A percentile compares a stretch with the other conserved stretches of the same genome.
Evolutionary conservation across 345 rosid species (phyloP).

Genomic region (Aurinia saxatilis): DNA sequence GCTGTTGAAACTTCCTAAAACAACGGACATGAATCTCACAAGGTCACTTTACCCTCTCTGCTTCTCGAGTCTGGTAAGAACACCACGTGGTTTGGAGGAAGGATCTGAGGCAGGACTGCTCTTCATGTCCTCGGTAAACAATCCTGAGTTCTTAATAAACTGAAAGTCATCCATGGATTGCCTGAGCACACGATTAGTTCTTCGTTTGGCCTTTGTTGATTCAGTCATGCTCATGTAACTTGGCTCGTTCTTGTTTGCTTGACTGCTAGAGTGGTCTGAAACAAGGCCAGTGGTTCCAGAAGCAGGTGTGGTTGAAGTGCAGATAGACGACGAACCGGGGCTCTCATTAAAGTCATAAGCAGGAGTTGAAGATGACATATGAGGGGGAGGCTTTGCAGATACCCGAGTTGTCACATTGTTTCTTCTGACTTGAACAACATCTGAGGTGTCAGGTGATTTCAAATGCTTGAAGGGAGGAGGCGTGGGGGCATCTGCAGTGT

Average conservation of each 20-base stretch:
- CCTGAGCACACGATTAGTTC: conserved; percentile 43
- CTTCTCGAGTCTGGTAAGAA: conserved; percentile 36
- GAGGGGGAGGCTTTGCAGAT: conserved; percentile 53
- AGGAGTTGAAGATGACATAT: conserved; percentile 58
- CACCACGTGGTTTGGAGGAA: conserved; percentile 46
- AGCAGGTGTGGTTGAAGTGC: conserved; percentile 61
- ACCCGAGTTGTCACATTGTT: conserved; percentile 76
- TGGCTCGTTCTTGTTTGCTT: conserved; percentile 37
- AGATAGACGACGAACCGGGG: conserved; percentile 69
- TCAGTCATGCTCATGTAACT: conserved; percentile 82
- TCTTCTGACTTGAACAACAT: conserved; percentile 46
- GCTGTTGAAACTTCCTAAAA: conserved; percentile 33
- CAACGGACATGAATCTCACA: conserved; percentile 19
- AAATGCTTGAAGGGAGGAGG: conserved; percentile 36
- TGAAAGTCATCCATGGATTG: conserved; percentile 94
- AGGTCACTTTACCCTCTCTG: conserved; percentile 20
- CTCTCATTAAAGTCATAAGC: conserved; percentile 76
- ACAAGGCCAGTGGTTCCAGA: conserved; percentile 53
- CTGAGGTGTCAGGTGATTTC: conserved; percentile 42
- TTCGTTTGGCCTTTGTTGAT: conserved; percentile 81
- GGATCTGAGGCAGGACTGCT: conserved; percentile 39
- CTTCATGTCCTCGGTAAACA: conserved; percentile 38
- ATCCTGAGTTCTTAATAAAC: conserved; percentile 50
- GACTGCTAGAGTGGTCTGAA: conserved; percentile 41
- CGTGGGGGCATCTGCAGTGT: conserved; percentile 33